Evolutionary conservation across 176 grass and related monocot species (phyloP).

Genomic region (Chrysopogon serrulatus): DNA sequence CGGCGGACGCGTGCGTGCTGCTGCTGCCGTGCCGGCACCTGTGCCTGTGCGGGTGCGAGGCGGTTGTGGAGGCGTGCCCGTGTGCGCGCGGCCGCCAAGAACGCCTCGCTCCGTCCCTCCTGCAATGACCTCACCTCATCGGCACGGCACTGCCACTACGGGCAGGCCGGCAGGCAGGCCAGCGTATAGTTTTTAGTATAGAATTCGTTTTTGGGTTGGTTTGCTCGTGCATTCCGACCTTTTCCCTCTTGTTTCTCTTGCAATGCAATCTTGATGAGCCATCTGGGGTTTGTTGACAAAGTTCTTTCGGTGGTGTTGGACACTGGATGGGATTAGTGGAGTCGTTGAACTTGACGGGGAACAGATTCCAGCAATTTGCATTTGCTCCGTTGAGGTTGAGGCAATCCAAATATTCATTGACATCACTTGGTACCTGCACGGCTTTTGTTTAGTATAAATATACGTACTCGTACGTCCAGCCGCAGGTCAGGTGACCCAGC

Average conservation of each 20-base stretch:
- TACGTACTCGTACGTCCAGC: neutral
- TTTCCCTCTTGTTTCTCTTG: neutral
- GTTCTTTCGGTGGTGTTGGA: neutral
- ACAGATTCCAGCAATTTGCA: neutral
- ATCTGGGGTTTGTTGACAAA: neutral
- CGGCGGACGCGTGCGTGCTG: slow-evolving; percentile 44
- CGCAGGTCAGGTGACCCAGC: neutral
- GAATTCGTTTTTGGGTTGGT: neutral
- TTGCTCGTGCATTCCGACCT: neutral
- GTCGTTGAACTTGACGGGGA: neutral
- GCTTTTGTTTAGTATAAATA: neutral
- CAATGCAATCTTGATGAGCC: neutral
- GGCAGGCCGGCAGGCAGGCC: neutral
- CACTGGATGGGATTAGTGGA: neutral
- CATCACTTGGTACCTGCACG: neutral
- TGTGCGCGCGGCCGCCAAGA: slow-evolving; percentile 3
- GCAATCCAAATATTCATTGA: neutral
- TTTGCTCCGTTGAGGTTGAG: neutral
- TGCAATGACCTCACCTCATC: neutral
- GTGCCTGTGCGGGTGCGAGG: slow-evolving; percentile 46
- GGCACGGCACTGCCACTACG: too few species aligned
- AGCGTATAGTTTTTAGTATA: neutral
- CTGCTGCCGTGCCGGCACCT: slow-evolving; percentile 76
- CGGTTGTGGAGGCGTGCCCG: neutral
- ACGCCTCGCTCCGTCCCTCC: slow-evolving; percentile 1